phyloP scores from a whole-genome alignment of 768 basidiomycete species.

The Epithele typhae region DNA sequence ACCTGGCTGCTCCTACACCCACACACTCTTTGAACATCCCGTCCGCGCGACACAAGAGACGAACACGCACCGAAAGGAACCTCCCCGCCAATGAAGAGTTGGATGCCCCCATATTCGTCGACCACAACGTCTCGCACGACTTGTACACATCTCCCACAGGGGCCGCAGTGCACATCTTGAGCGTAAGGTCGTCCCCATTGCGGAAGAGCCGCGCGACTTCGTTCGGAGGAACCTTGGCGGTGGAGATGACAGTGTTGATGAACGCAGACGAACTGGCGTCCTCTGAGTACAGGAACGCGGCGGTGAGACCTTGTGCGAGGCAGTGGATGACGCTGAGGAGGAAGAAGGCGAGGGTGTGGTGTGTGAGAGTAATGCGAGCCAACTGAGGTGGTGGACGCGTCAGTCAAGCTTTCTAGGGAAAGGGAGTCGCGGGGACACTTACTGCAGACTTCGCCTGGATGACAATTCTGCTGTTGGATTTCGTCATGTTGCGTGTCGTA shows the following conservation, averaged over 20 bases:
- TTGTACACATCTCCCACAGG: conserved; percentile 27
- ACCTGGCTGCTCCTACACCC: not conserved
- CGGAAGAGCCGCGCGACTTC: conserved; percentile 30
- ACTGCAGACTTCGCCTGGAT: conserved; percentile 11
- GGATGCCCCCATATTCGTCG: not conserved
- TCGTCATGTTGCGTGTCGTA: not conserved
- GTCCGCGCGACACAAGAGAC: conserved; percentile 2
- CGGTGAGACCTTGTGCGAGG: conserved; percentile 39
- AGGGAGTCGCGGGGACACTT: not conserved
- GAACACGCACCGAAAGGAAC: not conserved
- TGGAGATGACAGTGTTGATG: conserved; percentile 33
- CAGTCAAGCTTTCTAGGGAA: not conserved
- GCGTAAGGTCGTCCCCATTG: conserved; percentile 23
- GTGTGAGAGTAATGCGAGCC: conserved; percentile 27
- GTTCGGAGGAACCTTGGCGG: conserved; percentile 30
- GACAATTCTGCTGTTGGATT: conserved; percentile 1
- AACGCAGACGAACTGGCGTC: conserved; percentile 39
- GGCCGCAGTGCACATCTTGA: conserved; percentile 42
- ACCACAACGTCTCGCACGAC: conserved; percentile 10
- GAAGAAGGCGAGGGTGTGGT: conserved; percentile 39
- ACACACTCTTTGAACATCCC: not conserved
- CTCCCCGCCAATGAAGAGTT: conserved; percentile 7
- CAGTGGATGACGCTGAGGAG: conserved; percentile 44
- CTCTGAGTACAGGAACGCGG: conserved; percentile 43
- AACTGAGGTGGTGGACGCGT: conserved; percentile 19